These are phyloP conservation scores for Cystobasidium slooffiae DNA, from an alignment of 1,284 basidiomycete species.

Conservation along the genomic window DNA sequence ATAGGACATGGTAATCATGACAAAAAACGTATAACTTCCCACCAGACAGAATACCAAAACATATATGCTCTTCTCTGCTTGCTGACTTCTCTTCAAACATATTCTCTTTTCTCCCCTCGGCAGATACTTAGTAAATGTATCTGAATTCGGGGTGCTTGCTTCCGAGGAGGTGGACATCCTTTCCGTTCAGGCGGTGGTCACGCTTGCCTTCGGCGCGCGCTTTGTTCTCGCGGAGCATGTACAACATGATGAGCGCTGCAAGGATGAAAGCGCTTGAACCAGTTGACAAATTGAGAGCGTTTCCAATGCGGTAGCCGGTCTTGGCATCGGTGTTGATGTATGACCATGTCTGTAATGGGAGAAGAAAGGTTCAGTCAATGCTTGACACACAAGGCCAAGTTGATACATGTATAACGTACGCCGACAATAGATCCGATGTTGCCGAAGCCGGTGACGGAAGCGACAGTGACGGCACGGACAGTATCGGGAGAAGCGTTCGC, in stretches of 20 bases:
- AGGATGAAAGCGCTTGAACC: slow-evolving; percentile 45
- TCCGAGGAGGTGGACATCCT: slow-evolving; percentile 41
- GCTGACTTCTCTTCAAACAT: not conserved
- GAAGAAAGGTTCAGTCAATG: not conserved
- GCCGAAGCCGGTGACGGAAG: slow-evolving; percentile 44
- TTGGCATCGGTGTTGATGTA: slow-evolving; percentile 49
- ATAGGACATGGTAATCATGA: too few relatives aligned
- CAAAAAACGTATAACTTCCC: too few relatives aligned
- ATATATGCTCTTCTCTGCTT: too few relatives aligned
- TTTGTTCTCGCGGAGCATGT: slow-evolving; percentile 46
- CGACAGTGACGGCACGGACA: slow-evolving; percentile 44
- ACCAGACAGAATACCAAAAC: too few relatives aligned
- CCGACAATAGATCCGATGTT: slow-evolving; percentile 42
- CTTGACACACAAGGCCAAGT: not conserved
- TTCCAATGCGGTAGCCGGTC: slow-evolving; percentile 49
- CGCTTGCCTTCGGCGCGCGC: slow-evolving; percentile 46
- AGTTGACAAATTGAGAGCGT: slow-evolving; percentile 49
- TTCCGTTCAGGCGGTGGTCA: slow-evolving; percentile 45
- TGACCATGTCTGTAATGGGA: slow-evolving; percentile 49
- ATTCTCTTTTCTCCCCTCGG: not conserved
- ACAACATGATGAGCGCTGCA: slow-evolving; percentile 42
- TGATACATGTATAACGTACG: slow-evolving; percentile 2
- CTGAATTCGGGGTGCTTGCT: slow-evolving; percentile 37
- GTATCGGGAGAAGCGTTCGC: slow-evolving; percentile 45
- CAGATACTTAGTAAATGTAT: slow-evolving; percentile 28